These are phyloP conservation scores for Drosera capensis DNA, from an alignment of 148 eudicot genomes.

Conservation along the genomic window DNA sequence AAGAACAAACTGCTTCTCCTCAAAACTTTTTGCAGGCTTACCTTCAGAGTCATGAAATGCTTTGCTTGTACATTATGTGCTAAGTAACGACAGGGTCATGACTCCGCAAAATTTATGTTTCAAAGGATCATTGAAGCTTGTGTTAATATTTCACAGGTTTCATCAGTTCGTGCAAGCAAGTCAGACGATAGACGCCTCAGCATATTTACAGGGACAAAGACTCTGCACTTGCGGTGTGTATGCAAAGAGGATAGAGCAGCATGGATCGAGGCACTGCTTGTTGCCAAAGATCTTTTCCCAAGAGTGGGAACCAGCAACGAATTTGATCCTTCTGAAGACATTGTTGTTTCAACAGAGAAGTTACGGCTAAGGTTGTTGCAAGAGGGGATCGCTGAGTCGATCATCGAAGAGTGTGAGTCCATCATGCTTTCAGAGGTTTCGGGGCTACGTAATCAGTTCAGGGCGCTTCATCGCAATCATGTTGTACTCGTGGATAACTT, in stretches of 20 bases:
- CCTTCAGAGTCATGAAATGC: no score
- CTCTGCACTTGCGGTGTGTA: constrained; percentile 86
- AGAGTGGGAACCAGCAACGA: constrained; percentile 52
- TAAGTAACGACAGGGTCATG: no score
- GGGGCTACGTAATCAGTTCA: constrained; percentile 57
- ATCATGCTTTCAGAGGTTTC: constrained; percentile 74
- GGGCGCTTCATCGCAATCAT: constrained; percentile 61
- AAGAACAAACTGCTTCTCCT: no score
- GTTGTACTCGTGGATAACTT: constrained; percentile 50
- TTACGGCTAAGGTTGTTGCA: constrained; percentile 47
- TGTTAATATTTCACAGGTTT: constrained; percentile 37
- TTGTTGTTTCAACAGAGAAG: constrained; percentile 81
- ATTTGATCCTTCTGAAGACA: constrained; percentile 50
- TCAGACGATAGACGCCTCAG: constrained; percentile 92
- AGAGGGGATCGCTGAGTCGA: constrained; percentile 54
- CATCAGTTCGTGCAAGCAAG: constrained; percentile 93
- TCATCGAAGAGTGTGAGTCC: constrained; percentile 70
- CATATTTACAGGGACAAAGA: constrained; percentile 85
- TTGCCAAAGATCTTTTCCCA: constrained; percentile 86
- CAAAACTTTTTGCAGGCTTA: no score
- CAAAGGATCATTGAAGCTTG: constrained; percentile 2
- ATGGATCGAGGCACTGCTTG: constrained; percentile 82
- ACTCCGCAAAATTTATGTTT: no score
- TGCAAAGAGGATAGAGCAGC: constrained; percentile 80
- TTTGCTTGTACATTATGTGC: no score